phyloP scores from a whole-genome alignment of 2,329 filamentous ascomycete genomes.

The Claviceps pazoutovae region DNA sequence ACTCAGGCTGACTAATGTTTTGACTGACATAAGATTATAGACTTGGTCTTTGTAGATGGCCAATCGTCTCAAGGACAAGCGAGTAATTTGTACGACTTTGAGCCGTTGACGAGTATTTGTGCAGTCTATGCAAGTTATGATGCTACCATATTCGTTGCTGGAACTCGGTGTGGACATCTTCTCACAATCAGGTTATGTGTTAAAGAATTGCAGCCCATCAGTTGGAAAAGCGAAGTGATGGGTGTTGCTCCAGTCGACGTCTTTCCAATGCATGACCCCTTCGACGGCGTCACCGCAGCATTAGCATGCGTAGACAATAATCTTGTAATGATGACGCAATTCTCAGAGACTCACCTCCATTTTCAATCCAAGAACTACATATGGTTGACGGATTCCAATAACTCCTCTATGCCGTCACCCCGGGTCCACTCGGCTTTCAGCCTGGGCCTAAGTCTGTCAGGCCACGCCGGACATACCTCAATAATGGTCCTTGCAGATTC shows the following conservation, averaged over 20 bases:
- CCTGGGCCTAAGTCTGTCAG: slow-evolving; percentile 26
- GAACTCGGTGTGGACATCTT: slow-evolving; percentile 39
- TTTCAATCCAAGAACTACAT: slow-evolving; percentile 31
- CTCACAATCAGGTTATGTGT: slow-evolving; percentile 22
- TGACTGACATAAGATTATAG: not conserved
- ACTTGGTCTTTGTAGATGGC: not conserved
- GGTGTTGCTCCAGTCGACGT: slow-evolving; percentile 24
- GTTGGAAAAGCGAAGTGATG: slow-evolving; percentile 19
- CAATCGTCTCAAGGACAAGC: not conserved
- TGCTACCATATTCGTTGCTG: slow-evolving; percentile 24
- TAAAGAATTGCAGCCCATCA: slow-evolving; percentile 10
- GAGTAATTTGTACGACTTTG: slow-evolving; percentile 9
- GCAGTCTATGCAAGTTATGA: slow-evolving; percentile 15
- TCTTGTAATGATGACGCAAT: slow-evolving; percentile 29
- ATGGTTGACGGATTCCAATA: slow-evolving; percentile 36
- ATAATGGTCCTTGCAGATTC: slow-evolving; percentile 36
- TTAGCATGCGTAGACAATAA: slow-evolving; percentile 36
- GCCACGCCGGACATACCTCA: slow-evolving; percentile 23
- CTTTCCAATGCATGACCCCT: slow-evolving; percentile 14
- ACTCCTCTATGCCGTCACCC: slow-evolving; percentile 31
- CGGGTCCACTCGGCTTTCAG: slow-evolving; percentile 33
- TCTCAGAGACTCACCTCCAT: slow-evolving; percentile 13
- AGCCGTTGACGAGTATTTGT: slow-evolving; percentile 34
- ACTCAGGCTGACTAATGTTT: not conserved
- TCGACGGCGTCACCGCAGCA: slow-evolving; percentile 16